Conservation (phyloP, 108 stramenopile genomes). For the Stephanodiscus minutulus region DNA sequence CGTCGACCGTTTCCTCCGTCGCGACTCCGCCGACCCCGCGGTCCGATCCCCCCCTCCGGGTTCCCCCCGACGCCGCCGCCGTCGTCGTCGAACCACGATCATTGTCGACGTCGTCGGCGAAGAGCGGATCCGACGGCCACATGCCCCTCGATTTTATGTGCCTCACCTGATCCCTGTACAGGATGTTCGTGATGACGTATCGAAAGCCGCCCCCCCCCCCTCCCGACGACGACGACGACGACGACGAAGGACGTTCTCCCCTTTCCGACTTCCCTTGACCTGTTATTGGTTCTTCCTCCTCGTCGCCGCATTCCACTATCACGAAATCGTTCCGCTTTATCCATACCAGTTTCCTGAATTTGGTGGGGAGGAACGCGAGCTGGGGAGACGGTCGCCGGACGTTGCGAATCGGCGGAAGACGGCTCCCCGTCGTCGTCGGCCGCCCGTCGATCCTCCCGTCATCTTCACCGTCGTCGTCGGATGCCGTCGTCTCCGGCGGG, state of each 20-base stretch:
- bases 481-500: too few relatives aligned
- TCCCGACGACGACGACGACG: neutral
- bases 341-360: conserved; percentile 96
- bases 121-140: conserved; percentile 84
- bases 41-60: neutral
- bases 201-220: conserved; percentile 58
- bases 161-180: conserved; percentile 95
- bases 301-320: conserved; percentile 73
- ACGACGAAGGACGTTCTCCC: too few relatives aligned
- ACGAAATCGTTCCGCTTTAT: conserved; percentile 95
- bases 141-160: conserved; percentile 81
- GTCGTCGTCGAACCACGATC: conserved; percentile 9
- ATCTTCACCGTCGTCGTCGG: too few relatives aligned
- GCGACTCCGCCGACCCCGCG: neutral
- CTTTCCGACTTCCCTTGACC: neutral
- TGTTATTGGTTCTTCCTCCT: conserved; percentile 23
- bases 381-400: conserved; percentile 36
- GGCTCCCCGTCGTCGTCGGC: too few relatives aligned
- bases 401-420: conserved; percentile 15
- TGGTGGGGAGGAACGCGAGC: conserved; percentile 92
- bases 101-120: conserved; percentile 23
- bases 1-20: conserved; percentile 2
- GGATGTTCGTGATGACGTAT: conserved; percentile 79
- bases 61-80: neutral
- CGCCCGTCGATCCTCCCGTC: too few relatives aligned